phyloP scores from a whole-genome alignment of 208 protist species.

The Lotmaria passim region DNA sequence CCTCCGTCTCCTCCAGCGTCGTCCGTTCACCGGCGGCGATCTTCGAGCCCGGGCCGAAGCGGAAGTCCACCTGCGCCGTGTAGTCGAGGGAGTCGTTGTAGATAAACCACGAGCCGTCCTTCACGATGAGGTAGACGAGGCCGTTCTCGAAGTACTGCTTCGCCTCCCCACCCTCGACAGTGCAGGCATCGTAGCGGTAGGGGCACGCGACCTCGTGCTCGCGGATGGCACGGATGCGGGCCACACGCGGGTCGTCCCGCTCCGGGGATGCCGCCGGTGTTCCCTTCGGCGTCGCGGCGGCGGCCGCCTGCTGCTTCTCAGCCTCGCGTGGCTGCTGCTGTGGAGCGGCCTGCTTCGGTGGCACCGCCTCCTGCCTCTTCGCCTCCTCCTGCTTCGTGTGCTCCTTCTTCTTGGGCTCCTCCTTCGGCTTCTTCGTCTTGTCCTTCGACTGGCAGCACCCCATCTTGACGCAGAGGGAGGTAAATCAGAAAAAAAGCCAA shows the following conservation, averaged over 20 bases:
- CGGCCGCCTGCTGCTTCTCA: neutral
- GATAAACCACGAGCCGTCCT: slow-evolving; percentile 56
- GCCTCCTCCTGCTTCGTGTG: neutral
- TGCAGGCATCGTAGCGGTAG: slow-evolving; percentile 31
- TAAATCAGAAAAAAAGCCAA: neutral
- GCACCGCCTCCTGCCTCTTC: slow-evolving; percentile 7
- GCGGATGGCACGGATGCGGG: slow-evolving; percentile 12
- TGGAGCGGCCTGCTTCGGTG: neutral
- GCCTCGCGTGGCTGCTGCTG: neutral
- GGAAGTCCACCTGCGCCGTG: slow-evolving; percentile 65
- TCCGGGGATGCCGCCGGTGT: neutral
- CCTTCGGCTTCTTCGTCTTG: slow-evolving; percentile 40
- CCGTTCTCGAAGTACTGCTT: slow-evolving; percentile 52
- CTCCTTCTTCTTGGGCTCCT: slow-evolving; percentile 21
- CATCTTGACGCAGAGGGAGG: slow-evolving; percentile 35
- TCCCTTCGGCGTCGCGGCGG: neutral
- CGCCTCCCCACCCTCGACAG: slow-evolving; percentile 44
- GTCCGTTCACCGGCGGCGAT: slow-evolving; percentile 31
- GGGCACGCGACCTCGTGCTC: slow-evolving; percentile 1
- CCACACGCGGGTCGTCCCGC: neutral
- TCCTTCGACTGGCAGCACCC: slow-evolving; percentile 61
- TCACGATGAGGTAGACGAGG: slow-evolving; percentile 60
- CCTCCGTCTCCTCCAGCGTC: slow-evolving; percentile 32
- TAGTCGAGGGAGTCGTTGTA: slow-evolving; percentile 84
- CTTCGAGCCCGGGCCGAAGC: slow-evolving; percentile 53